Evolutionary conservation across 768 basidiomycete genomes (phyloP).

Genomic region (Dacryopinax primogenitus): DNA sequence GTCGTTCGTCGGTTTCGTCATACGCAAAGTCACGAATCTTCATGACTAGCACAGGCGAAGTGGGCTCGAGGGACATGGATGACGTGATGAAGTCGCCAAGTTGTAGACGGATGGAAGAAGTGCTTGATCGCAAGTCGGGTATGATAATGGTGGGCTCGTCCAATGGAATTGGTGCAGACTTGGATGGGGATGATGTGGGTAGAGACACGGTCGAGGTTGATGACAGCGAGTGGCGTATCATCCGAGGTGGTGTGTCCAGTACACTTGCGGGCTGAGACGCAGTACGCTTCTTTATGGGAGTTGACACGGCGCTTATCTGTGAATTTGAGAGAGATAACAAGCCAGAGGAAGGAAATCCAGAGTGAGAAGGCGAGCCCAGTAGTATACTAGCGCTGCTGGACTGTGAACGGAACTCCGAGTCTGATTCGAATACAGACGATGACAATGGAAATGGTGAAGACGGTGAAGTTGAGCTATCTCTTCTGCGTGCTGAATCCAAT

Average conservation of each 20-base stretch:
- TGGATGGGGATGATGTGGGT: background rate
- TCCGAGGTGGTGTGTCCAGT: background rate
- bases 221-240: background rate
- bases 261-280: background rate
- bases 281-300: background rate
- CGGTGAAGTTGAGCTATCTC: background rate
- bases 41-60: background rate
- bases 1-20: background rate
- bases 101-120: background rate
- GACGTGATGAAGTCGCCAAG: background rate
- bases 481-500: background rate
- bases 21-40: background rate
- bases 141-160: background rate
- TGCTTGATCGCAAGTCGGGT: background rate
- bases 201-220: slow-evolving; percentile 6
- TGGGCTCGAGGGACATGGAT: background rate
- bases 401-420: slow-evolving; percentile 6
- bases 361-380: background rate
- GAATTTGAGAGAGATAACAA: background rate
- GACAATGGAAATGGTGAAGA: background rate
- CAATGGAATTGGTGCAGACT: background rate
- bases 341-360: background rate
- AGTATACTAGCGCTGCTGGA: background rate
- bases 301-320: background rate
- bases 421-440: slow-evolving; percentile 2